phyloP scores from a whole-genome alignment of 192 early-diverging fungal genomes.

The Coemansia sp. region DNA sequence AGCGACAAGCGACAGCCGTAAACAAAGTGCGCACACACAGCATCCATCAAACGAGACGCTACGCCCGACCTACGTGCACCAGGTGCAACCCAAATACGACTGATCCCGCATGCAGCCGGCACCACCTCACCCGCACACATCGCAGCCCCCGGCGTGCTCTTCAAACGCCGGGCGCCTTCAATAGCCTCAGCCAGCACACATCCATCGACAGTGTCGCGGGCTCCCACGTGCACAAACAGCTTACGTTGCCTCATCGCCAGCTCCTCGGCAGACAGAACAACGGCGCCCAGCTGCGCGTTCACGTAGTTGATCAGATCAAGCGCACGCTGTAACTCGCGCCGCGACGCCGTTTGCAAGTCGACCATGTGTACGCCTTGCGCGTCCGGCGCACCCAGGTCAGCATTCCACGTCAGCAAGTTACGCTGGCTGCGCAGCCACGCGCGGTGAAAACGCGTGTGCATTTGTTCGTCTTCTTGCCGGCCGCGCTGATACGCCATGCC shows the following conservation, averaged over 20 bases:
- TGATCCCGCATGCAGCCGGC: slow-evolving; percentile 51
- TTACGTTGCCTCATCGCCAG: slow-evolving; percentile 25
- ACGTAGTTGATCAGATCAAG: slow-evolving; percentile 36
- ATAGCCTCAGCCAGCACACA: slow-evolving; percentile 55
- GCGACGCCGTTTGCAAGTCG: slow-evolving; percentile 13
- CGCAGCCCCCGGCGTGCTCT: too few relatives aligned
- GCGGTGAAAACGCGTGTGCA: slow-evolving; percentile 40
- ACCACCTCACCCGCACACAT: background rate
- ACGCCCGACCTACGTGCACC: slow-evolving; percentile 46
- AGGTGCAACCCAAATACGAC: slow-evolving; percentile 56
- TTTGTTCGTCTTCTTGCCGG: slow-evolving; percentile 37
- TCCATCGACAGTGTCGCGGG: slow-evolving; percentile 23
- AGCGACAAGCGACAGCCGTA: slow-evolving; percentile 40
- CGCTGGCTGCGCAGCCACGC: slow-evolving; percentile 25
- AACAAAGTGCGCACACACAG: slow-evolving; percentile 37
- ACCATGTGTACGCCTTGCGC: slow-evolving; percentile 10
- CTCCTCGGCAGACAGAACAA: slow-evolving; percentile 13
- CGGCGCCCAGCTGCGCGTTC: slow-evolving; percentile 51
- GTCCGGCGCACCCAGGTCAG: background rate
- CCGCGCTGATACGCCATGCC: slow-evolving; percentile 53
- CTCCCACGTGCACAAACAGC: slow-evolving; percentile 44
- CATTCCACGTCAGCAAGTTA: slow-evolving; percentile 16
- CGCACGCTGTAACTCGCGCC: slow-evolving; percentile 29
- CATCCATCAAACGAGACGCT: slow-evolving; percentile 40
- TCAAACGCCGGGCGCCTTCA: slow-evolving; percentile 15